Evolutionary conservation across 306 rosid species (phyloP), one percentile per base, ranked within the genome.

Genomic region (Senna siamea): DNA sequence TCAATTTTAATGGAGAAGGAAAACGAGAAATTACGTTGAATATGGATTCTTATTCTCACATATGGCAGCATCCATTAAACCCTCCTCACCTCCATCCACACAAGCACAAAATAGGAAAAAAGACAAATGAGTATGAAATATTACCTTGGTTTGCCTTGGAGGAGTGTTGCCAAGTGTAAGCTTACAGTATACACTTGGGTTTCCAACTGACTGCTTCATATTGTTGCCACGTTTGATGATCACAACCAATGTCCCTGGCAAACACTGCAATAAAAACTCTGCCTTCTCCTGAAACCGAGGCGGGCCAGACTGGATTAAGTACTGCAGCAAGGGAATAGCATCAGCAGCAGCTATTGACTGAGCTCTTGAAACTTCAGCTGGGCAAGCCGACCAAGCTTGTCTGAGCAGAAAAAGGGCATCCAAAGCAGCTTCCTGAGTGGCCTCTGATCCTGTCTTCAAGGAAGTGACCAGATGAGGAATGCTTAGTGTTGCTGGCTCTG

Each of bases 341-440:
- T 95, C 99, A 0, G 99, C 98, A 66, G 99, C 98, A 37, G 96
- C 97, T 73, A 92, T 81, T 64, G 99, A 95, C 87, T 95, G 99
- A 80, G 96, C 91, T 81, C 96, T 87, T 50, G 99, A 95, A 77
- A 95, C 90, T 76, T 95, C 99, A 14, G 97, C 99, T 1, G 99
- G 97, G 78, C 98, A 95, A 19, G 99, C 99, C 43, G 98, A 92
- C 99, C 99, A 95, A 80, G 99, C 99, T 95, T 95, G 99, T 75
- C 98, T 84, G 23, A 95, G 93, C 79, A 95, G 91, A 83, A 95
- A 95, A 40, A 95, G 97, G 13, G 98, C 88, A 66, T 95, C 98
- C 81, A 95, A 80, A 18, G 98, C 96, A 66, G 98, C 98, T 89
- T 95, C 99, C 76, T 95, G 99, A 75, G 97, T 90, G 74, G 96